phyloP scores from a whole-genome alignment of 306 rosid genomes.

The Coriaria nepalensis region DNA sequence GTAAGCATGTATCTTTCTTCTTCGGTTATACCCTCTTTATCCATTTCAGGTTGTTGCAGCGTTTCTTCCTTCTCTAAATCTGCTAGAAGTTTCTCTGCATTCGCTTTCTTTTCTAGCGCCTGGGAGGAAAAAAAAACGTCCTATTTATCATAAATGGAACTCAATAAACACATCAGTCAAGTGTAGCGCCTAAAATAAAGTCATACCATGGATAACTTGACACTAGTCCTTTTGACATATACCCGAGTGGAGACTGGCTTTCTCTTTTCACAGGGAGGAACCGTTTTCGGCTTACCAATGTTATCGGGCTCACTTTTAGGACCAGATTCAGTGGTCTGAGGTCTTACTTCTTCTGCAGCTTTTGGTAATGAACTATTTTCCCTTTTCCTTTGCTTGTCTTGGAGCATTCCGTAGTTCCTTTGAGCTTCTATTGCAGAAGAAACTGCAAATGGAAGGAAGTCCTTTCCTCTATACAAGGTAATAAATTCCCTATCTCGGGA shows the following conservation, averaged over 20 bases:
- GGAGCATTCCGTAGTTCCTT: constrained; percentile 27
- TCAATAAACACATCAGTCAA: constrained; percentile 15
- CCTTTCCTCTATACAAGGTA: constrained; percentile 80
- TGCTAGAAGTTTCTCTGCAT: constrained; percentile 57
- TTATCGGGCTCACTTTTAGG: constrained; percentile 18
- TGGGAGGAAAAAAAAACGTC: constrained; percentile 18
- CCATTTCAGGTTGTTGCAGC: constrained; percentile 50
- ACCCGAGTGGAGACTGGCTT: constrained; percentile 24
- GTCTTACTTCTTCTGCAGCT: constrained; percentile 16
- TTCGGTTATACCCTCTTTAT: constrained; percentile 74
- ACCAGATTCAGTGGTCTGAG: constrained; percentile 17
- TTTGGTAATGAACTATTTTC: constrained; percentile 12
- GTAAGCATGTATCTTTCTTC: constrained; percentile 86
- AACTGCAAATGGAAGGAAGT: constrained; percentile 70
- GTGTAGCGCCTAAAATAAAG: constrained; percentile 16
- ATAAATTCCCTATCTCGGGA: constrained; percentile 73
- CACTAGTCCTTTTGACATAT: constrained; percentile 44
- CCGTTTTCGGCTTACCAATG: constrained; percentile 21
- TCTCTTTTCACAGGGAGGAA: constrained; percentile 16
- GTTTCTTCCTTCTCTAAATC: constrained; percentile 41
- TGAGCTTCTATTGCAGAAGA: constrained; percentile 78
- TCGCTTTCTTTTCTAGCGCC: constrained; percentile 61
- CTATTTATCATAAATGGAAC: constrained; percentile 13
- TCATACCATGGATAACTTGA: constrained; percentile 57
- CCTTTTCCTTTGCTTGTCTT: constrained; percentile 26